These are phyloP conservation scores for Eragrostis curvula DNA, from an alignment of 176 grass and related monocot species.

Conservation along the genomic window DNA sequence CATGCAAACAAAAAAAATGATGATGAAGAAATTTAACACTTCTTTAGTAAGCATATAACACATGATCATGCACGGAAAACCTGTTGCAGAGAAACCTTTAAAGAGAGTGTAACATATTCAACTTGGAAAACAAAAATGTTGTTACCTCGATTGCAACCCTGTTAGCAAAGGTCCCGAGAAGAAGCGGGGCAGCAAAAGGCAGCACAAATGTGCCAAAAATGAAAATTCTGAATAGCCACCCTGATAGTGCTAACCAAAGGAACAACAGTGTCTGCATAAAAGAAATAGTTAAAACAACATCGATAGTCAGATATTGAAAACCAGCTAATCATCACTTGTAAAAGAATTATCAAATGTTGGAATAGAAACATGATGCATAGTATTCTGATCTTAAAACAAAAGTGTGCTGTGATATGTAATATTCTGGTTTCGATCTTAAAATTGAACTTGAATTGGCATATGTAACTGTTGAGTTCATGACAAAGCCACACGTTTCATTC, in stretches of 20 bases:
- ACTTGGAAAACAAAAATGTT: not conserved
- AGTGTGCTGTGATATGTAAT: not conserved
- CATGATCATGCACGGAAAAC: not conserved
- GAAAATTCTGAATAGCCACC: conserved; percentile 96
- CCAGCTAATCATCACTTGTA: not conserved
- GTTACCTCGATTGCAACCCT: conserved; percentile 84
- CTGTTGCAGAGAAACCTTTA: not conserved
- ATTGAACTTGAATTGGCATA: not conserved
- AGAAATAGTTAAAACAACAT: conserved; percentile 4
- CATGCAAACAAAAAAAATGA: not conserved
- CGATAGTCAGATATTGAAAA: conserved; percentile 11
- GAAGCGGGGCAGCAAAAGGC: conserved; percentile 86
- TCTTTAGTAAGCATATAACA: conserved; percentile 1
- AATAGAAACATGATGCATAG: not conserved
- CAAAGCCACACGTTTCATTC: not conserved
- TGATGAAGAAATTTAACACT: not conserved
- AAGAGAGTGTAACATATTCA: conserved; percentile 1
- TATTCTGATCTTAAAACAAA: conserved; percentile 18
- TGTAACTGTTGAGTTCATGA: not conserved
- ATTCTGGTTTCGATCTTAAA: not conserved
- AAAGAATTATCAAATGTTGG: not conserved
- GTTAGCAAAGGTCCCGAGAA: conserved; percentile 83
- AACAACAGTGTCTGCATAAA: conserved; percentile 83
- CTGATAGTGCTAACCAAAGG: conserved; percentile 80
- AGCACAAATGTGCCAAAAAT: conserved; percentile 79